phyloP scores from a whole-genome alignment of 2,329 filamentous ascomycete genomes.

The Mycosphaerella sp. region DNA sequence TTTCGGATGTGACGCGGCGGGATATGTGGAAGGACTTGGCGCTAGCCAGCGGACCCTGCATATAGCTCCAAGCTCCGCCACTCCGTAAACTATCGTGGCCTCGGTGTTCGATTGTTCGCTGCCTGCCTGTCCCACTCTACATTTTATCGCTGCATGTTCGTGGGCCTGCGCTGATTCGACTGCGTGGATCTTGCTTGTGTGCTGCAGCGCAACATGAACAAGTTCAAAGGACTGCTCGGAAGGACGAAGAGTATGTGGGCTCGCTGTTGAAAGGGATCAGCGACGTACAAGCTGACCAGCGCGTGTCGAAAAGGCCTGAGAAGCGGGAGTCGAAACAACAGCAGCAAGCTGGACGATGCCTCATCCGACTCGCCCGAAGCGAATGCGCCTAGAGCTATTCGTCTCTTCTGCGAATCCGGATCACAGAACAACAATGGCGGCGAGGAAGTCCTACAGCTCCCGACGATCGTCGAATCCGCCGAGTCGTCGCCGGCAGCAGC shows the following conservation, averaged over 20 bases:
- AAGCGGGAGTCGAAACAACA: constrained; percentile 6
- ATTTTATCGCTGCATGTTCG: background rate
- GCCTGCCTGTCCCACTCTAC: background rate
- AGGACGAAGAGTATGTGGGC: constrained; percentile 10
- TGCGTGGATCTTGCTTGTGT: background rate
- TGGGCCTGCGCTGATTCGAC: background rate
- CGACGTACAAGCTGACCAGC: constrained; percentile 6
- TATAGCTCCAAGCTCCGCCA: background rate
- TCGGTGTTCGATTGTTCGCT: background rate
- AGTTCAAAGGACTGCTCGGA: constrained; percentile 13
- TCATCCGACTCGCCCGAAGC: constrained; percentile 55
- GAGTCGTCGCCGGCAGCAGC: constrained; percentile 87
- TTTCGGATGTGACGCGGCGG: background rate
- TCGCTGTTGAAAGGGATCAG: background rate
- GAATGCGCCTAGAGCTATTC: constrained; percentile 60
- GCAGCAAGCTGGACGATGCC: constrained; percentile 19
- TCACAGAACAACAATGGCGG: constrained; percentile 52
- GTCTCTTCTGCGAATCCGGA: constrained; percentile 73
- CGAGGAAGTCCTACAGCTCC: constrained; percentile 87
- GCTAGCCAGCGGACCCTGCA: background rate
- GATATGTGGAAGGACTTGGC: background rate
- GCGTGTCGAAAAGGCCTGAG: constrained; percentile 1
- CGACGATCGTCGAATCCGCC: constrained; percentile 87
- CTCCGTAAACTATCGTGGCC: background rate
- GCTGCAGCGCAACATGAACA: constrained; percentile 7